Base-by-base conservation (phyloP, 208 protist species). In the Herpetomonas tarakana region DNA sequence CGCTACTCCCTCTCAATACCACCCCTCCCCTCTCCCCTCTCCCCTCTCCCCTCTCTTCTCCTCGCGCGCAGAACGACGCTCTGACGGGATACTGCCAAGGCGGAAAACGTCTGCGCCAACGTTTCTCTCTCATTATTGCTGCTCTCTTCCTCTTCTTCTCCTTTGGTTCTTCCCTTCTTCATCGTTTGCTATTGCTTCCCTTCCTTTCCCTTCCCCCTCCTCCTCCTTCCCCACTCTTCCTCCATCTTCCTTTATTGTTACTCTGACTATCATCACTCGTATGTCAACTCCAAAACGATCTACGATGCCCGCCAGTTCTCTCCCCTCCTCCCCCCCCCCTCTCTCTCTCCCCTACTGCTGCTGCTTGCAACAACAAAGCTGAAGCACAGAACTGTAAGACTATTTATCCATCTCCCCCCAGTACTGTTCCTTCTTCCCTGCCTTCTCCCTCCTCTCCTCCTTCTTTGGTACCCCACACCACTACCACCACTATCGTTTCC, bases 181-280 rank as follows among this genome's bases (percentile, higher is more conserved):
- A 39, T 44, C 41, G 24, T 41, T 44, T 18, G 9, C 52, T 57
- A 4, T 57, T 57, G 30, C 25, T 21, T 16, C 41, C 31, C 7
- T 53, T 27, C 29, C 18, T 35, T 57, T 57, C n/a, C 7, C 45
- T 57, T 57, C 24, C 21, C 0, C 41, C 31, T 57, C 11, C 25
- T 57, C 41, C 30, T 24, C 9, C 30, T 31, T 57, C 52, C 29
- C 14, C 6, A 26, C 12, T 28, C 29, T 53, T 12, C 26, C 4
- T 53, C 18, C 26, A 26, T 53, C 9, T 53, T 12, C 29, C 26
- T 53, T 53, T 53, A 4, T 27, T 53, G 14, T 29, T 25, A 12
- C 29, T 53, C 18, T 53, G 49, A 4, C 26, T 53, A 18, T 7
- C 45, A 21, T 50, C n/a, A 12, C 24, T 50, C 16, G 45, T n/a